Conservation (phyloP, 78 protist species). For the Dictyostelium intermedium region DNA sequence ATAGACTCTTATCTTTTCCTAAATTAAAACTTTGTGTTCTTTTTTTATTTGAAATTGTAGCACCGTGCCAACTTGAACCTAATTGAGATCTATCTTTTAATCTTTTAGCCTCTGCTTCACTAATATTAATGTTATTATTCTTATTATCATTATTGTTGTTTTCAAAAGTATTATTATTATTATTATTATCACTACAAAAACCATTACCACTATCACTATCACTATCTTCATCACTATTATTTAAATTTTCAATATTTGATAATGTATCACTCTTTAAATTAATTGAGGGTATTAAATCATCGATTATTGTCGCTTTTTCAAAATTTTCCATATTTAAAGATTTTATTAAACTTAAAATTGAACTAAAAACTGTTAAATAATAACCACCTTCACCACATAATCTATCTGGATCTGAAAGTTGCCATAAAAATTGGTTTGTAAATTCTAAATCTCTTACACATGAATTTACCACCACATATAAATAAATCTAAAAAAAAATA, state of each 20-base stretch:
- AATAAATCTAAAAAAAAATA: constrained; percentile 65
- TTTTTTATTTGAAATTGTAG: constrained; percentile 45
- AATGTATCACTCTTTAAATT: not conserved
- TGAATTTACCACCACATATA: constrained; percentile 66
- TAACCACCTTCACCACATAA: constrained; percentile 77
- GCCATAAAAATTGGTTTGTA: constrained; percentile 69
- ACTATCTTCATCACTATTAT: not conserved
- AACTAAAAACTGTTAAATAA: constrained; percentile 69
- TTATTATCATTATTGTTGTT: not conserved
- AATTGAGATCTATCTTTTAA: not conserved
- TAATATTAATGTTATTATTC: not conserved
- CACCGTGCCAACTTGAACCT: constrained; percentile 58
- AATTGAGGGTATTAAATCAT: constrained; percentile 57
- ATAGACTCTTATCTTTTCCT: constrained; percentile 7
- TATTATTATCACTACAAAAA: not conserved
- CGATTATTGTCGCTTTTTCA: constrained; percentile 53
- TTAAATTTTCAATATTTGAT: not conserved
- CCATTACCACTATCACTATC: not conserved
- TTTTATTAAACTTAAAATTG: constrained; percentile 39
- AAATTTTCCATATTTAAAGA: constrained; percentile 61
- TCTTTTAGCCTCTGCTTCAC: not conserved
- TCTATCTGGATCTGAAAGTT: constrained; percentile 61
- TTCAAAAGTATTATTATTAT: not conserved
- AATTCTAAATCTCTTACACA: constrained; percentile 62
- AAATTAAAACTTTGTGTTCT: constrained; percentile 57